These are phyloP conservation scores for Candida succiphila DNA, from an alignment of 805 yeast species.

Conservation along the genomic window DNA sequence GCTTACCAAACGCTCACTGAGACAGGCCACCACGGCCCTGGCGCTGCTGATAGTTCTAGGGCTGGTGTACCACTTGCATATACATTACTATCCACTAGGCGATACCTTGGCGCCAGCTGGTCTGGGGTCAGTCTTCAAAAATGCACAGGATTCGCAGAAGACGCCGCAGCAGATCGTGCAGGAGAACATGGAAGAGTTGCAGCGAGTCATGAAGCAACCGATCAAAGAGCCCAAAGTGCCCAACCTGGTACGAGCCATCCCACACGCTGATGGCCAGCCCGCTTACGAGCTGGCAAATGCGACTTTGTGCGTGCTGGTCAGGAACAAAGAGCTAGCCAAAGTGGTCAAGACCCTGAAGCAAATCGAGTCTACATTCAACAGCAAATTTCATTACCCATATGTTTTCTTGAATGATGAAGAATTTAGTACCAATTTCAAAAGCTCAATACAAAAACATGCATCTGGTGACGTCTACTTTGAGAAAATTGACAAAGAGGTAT, in stretches of 20 bases:
- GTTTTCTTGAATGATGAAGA: constrained; percentile 67
- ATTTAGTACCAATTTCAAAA: constrained; percentile 49
- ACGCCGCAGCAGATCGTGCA: constrained; percentile 22
- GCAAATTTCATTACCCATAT: constrained; percentile 70
- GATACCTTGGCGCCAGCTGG: too few species aligned
- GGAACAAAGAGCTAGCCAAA: constrained; percentile 47
- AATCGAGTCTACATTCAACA: constrained; percentile 58
- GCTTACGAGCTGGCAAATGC: constrained; percentile 51
- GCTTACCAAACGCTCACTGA: neutral
- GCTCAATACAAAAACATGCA: constrained; percentile 26
- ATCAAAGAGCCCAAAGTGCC: constrained; percentile 40
- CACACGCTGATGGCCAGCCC: constrained; percentile 7
- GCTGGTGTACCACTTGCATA: too few species aligned
- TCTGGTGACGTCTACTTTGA: constrained; percentile 40
- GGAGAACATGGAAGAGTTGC: constrained; percentile 28
- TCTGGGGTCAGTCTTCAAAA: too few species aligned
- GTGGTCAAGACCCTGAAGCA: constrained; percentile 44
- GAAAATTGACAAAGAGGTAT: constrained; percentile 33
- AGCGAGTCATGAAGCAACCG: constrained; percentile 22
- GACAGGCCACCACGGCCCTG: neutral
- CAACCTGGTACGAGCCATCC: constrained; percentile 20
- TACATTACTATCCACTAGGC: too few species aligned
- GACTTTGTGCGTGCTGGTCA: constrained; percentile 62
- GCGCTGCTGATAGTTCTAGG: too few species aligned
- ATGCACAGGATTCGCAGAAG: too few species aligned